Conservation (phyloP, 352 stramenopile genomes). For the Albugo candida region DNA sequence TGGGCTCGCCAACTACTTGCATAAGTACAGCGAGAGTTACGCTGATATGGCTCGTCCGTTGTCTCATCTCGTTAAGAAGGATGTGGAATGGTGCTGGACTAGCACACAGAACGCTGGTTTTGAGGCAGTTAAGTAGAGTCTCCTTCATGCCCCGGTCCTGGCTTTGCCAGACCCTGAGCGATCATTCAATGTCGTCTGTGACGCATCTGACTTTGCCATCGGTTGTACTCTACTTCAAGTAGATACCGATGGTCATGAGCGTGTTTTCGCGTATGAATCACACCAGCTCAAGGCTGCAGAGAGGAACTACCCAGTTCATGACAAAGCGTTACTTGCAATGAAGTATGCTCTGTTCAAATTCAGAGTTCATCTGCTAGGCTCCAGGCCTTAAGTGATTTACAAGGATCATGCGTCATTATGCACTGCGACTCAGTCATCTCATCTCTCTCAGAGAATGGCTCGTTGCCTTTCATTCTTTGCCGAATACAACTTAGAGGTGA, state of each 20-base stretch:
- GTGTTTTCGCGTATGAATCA: constrained; percentile 12
- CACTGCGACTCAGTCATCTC: neutral
- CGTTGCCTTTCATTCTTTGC: constrained; percentile 14
- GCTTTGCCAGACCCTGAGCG: constrained; percentile 2
- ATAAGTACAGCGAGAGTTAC: neutral
- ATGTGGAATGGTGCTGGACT: neutral
- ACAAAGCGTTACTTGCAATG: constrained; percentile 12
- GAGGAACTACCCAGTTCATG: constrained; percentile 11
- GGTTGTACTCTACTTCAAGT: constrained; percentile 7
- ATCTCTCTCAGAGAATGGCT: constrained; percentile 11
- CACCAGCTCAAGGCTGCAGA: constrained; percentile 10
- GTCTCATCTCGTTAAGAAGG: constrained; percentile 8
- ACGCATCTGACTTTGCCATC: constrained; percentile 11
- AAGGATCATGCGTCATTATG: constrained; percentile 12
- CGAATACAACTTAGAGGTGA: constrained; percentile 13
- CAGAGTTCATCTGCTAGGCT: constrained; percentile 10
- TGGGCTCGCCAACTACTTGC: constrained; percentile 5
- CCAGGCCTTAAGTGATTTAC: constrained; percentile 9
- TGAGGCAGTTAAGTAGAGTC: constrained; percentile 5
- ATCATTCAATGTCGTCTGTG: constrained; percentile 11
- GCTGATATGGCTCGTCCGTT: constrained; percentile 2
- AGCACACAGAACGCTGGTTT: constrained; percentile 1
- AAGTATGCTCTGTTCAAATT: constrained; percentile 14
- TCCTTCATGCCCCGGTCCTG: constrained; percentile 2
- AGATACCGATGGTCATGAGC: constrained; percentile 5